These are phyloP conservation scores for Hymenoscyphus linearis DNA, from an alignment of 2,329 filamentous ascomycete species.

Conservation along the genomic window DNA sequence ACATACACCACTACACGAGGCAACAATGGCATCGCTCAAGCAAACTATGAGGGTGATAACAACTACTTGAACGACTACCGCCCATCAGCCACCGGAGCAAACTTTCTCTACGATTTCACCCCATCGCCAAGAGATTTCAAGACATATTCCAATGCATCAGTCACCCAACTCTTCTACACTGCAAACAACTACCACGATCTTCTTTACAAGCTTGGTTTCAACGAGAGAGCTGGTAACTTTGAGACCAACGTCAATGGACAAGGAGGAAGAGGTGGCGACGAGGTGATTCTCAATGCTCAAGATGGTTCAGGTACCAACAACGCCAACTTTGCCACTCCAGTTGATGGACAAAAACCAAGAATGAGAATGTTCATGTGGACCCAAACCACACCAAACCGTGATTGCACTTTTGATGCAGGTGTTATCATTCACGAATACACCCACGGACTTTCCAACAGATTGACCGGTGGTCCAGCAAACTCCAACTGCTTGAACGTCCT, in stretches of 20 bases:
- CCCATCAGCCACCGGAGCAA: slow-evolving; percentile 35
- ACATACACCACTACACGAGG: slow-evolving; percentile 50
- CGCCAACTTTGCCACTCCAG: slow-evolving; percentile 51
- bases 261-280: slow-evolving; percentile 47
- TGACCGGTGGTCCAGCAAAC: slow-evolving; percentile 41
- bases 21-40: slow-evolving; percentile 54
- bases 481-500: slow-evolving; percentile 39
- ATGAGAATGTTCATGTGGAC: slow-evolving; percentile 59
- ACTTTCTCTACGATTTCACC: slow-evolving; percentile 45
- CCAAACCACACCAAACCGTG: slow-evolving; percentile 35
- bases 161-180: slow-evolving; percentile 57
- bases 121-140: slow-evolving; percentile 32
- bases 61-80: slow-evolving; percentile 46
- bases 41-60: slow-evolving; percentile 42
- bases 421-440: slow-evolving; percentile 57
- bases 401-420: slow-evolving; percentile 47
- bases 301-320: slow-evolving; percentile 52
- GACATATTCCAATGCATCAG: slow-evolving; percentile 47
- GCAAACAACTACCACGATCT: slow-evolving; percentile 56
- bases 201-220: slow-evolving; percentile 52
- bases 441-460: slow-evolving; percentile 41
- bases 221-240: slow-evolving; percentile 55
- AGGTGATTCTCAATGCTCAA: slow-evolving; percentile 51
- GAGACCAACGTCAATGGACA: slow-evolving; percentile 50
- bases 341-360: slow-evolving; percentile 44